Base-by-base conservation (phyloP, 768 basidiomycete species). In the Boletus vermiculosoides region DNA sequence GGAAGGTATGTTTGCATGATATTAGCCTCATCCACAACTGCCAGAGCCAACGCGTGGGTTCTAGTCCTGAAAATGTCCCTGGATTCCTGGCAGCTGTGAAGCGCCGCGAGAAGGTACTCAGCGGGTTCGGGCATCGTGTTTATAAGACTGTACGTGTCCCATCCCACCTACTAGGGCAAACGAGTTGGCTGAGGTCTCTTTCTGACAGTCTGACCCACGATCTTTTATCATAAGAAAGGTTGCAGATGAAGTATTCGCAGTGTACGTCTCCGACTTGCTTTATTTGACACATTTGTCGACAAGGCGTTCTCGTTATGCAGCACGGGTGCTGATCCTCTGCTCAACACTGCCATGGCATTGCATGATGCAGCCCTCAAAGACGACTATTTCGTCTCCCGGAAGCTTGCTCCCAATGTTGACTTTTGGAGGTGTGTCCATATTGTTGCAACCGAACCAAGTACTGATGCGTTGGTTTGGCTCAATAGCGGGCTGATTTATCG, bases 321-420 rank as follows among this genome's bases (percentile, higher is more conserved):
- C 25, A 94, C 92, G 0, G 94, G 94, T 1, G 83, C 83, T 57
- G 92, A 95, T 73, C 87, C 87, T 63, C 75, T 96, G 0, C 77
- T 96, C 34, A 87, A 93, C 54, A 94, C 92, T 8, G 94, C 94
- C 1, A 92, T 96, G 86, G 84, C 84, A 8, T 76, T 94, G 49
- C 91, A 94, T 59, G 89, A 92, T 64, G 86, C 87, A 6, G 94
- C 94, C 0, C 87, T 95, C 81, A 87, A 87, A 64, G 94, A 96
- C 61, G 88, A 93, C 33, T 96, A 92, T 72, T 96, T 95, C 64
- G 80, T 88, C 60, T 84, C 83, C 56, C 80, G 94, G 33, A 86
- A 82, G 65, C 77, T 96, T 15, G 89, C 88, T 18, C 93, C 94
- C 2, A 96, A 96, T 70, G 94, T 95, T 25, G 93, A 94, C 72